Percentiles rank a stretch among this genome's conserved stretches.
phyloP scores from a whole-genome alignment of 345 rosid species.

The Pelargonium nanum region DNA sequence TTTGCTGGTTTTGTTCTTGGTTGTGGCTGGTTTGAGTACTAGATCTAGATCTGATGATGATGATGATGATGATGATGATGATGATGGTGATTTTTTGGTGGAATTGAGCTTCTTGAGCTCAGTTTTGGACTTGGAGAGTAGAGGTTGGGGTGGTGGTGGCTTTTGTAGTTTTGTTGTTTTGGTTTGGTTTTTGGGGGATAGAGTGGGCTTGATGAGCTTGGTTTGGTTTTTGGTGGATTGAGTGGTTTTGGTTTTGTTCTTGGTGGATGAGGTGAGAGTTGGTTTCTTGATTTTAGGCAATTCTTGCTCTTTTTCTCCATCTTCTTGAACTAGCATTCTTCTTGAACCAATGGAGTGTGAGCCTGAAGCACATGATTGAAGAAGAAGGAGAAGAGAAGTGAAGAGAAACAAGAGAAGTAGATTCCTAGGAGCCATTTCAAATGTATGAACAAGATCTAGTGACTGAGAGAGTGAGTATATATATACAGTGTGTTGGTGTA shows the following conservation, averaged over 20 bases:
- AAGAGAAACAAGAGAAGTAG: constrained; percentile 29
- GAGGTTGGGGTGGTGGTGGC: constrained; percentile 8
- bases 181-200: neutral
- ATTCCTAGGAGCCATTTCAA: constrained; percentile 38
- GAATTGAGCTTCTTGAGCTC: constrained; percentile 40
- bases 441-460: constrained; percentile 14
- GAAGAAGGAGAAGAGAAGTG: constrained; percentile 14
- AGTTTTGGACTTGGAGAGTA: constrained; percentile 12
- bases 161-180: constrained; percentile 24
- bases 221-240: constrained; percentile 45
- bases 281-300: constrained; percentile 33
- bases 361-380: constrained; percentile 22
- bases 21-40: constrained; percentile 35
- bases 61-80: too few species aligned
- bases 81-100: constrained; percentile 18
- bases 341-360: constrained; percentile 27
- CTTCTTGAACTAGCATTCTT: constrained; percentile 28
- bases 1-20: constrained; percentile 55
- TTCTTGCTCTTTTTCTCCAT: constrained; percentile 17
- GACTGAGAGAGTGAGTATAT: constrained; percentile 10
- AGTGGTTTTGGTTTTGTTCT: constrained; percentile 42
- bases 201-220: constrained; percentile 31
- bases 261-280: constrained; percentile 15
- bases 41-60: constrained; percentile 7
- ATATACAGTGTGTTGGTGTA: neutral